Evolutionary conservation across 164 flowering plant species (phyloP), one percentile per base, ranked within the genome.

Genomic region (Tetrastigma voinierianum): DNA sequence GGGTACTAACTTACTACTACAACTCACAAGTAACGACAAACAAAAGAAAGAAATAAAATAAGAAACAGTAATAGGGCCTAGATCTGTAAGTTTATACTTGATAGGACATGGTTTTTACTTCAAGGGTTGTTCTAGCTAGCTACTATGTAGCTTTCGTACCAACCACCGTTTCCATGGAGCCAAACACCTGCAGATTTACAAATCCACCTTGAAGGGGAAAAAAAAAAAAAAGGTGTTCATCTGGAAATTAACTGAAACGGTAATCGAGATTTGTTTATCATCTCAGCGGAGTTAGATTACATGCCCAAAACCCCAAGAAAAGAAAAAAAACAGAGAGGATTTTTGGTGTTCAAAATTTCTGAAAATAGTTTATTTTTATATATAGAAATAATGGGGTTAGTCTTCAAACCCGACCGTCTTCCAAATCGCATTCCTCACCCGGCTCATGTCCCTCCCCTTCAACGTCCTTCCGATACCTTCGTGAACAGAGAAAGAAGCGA

Each of bases 401-500:
- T 81, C 84, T 68, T 78, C 78, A 49, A 79, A 82, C 12, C 82
- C 85, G 48, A 61, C 67, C 64, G 69, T 74, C 72, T 82, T 62
- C 85, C 81, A 79, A 58, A 82, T 67, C 8, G 84, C 81, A 65
- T 81, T 78, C 21, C 84, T 75, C 14, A 82, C 82, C 47, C 69
- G 57, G 0, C 85, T 58, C 65, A 82, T 49, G 32, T 79, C 85
- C 45, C 85, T 74, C 2, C 85, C 85, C 64, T 82, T 82, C 59
- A 79, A 46, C 8, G 85, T 82, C 72, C 85, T 72, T 18, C 85
- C 85, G 0, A 76, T 64, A 17, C 85, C 85, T 70, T 82, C 85
- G 40, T 79, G 85, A 18, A 82, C 85, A 0, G 85, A 79, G 15
- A 77, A 57, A 19, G 85, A 82, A 52, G 77, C 82, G 12, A 74